Evolutionary conservation across 345 rosid genomes (phyloP), one percentile per base, ranked within the genome.

Genomic region (Citrus hindsii): DNA sequence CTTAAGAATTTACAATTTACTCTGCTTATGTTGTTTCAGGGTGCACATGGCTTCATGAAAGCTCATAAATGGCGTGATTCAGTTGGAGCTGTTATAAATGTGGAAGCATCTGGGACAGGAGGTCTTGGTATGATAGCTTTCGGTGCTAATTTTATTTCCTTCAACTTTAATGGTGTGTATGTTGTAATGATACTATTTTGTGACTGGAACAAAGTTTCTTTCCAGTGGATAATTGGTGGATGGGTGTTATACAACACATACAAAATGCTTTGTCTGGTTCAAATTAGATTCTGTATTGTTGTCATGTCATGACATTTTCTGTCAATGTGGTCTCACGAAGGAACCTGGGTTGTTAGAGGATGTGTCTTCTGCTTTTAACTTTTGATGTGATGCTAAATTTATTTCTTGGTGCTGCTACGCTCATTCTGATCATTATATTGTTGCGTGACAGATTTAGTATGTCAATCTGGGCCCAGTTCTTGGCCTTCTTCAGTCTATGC

Each of bases 401-500:
- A 38, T 53, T 76, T 74, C 71, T 61, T 56, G 51, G 71, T 46
- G 60, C 53, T 32, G 48, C 16, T 25, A 30, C 2, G 5, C 38
- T 33, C 22, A 12, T 13, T 61, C 65, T 84, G 64, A 83, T 58
- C 59, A 67, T 18, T 74, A 61, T 76, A 14, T 59, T 71, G 10
- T 55, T 74, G 40, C 66, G 55, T 74, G 59, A 81, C 88, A 94
- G 99, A 96, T 92, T 87, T 96, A 77, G 95, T 96, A 67, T 96
- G 99, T 88, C 99, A 96, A 84, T 96, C 98, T 84, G 99, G 99
- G 74, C 99, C 98, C 79, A 86, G 94, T 78, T 87, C 95, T 28
- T 96, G 98, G 98, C 97, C 98, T 30, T 94, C 98, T 75, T 80
- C 42, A 66, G 81, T 96, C 75, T 96, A 96, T 79, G 92, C 97